These are phyloP conservation scores for Spatholobus suberectus DNA, from an alignment of 306 rosid species.

Conservation along the genomic window DNA sequence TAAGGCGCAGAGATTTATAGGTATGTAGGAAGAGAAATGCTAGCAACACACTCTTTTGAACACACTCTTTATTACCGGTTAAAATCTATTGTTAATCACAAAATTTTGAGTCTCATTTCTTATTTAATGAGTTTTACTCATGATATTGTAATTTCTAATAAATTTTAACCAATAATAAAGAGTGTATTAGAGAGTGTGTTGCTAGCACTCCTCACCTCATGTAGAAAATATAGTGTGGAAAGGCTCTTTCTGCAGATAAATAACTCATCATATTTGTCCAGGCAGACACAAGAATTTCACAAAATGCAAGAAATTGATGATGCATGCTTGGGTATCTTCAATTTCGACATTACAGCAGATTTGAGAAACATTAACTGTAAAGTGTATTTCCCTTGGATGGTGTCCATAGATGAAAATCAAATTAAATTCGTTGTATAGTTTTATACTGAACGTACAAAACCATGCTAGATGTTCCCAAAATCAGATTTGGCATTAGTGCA, in stretches of 20 bases:
- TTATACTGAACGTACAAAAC: conserved; percentile 1
- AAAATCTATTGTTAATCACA: no score
- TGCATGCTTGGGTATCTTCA: not conserved
- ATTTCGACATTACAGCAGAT: not conserved
- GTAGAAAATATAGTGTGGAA: not conserved
- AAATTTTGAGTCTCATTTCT: no score
- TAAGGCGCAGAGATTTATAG: not conserved
- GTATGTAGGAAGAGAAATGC: not conserved
- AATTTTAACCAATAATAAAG: no score
- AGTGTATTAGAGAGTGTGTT: no score
- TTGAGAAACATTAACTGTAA: not conserved
- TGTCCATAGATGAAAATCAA: not conserved
- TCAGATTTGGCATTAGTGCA: not conserved
- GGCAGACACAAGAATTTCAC: not conserved
- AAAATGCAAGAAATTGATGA: not conserved
- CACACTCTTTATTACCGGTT: no score
- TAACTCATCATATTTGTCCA: not conserved
- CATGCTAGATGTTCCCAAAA: not conserved
- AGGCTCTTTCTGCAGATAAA: not conserved
- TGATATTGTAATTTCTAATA: no score
- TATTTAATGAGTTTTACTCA: no score
- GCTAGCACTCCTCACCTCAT: no score
- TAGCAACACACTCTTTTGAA: no score
- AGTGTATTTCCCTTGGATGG: not conserved
- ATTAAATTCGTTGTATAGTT: not conserved